Conservation (phyloP, 495 filamentous ascomycete genomes). For the Xylaria longipes region DNA sequence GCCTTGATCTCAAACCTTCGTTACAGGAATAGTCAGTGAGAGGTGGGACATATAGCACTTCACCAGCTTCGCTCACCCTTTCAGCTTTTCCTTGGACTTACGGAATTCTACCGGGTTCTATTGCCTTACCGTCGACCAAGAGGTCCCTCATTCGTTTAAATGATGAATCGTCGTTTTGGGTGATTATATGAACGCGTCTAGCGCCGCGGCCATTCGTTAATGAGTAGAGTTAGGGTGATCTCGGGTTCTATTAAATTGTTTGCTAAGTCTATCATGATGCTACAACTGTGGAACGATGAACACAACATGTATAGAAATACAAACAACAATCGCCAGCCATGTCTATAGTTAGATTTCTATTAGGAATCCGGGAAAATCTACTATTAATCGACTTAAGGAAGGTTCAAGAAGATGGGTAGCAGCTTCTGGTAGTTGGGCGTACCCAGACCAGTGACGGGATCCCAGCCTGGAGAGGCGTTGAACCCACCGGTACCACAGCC, state of each 20-base stretch:
- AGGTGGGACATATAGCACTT: too few relatives aligned
- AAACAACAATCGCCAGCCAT: background rate
- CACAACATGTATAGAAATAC: background rate
- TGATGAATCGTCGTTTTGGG: too few relatives aligned
- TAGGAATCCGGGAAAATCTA: background rate
- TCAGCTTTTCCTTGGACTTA: too few relatives aligned
- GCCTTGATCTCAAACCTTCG: too few relatives aligned
- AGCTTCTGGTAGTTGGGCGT: constrained; percentile 40
- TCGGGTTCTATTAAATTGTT: background rate
- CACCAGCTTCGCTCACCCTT: too few relatives aligned
- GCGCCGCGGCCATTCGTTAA: background rate
- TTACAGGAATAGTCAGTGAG: too few relatives aligned
- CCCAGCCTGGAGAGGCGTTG: constrained; percentile 47
- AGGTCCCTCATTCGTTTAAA: too few relatives aligned
- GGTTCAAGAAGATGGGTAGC: constrained; percentile 28
- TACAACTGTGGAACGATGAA: background rate
- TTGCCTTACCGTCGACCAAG: too few relatives aligned
- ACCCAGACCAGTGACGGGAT: constrained; percentile 48
- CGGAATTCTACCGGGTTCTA: too few relatives aligned
- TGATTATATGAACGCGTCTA: too few relatives aligned
- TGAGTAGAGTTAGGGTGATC: background rate
- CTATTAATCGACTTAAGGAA: constrained; percentile 9
- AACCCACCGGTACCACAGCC: constrained; percentile 61
- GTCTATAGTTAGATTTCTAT: background rate
- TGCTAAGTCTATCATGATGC: constrained; percentile 5